phyloP scores from a whole-genome alignment of 805 yeast species.

The Ogataea nakhonphanomensis region DNA sequence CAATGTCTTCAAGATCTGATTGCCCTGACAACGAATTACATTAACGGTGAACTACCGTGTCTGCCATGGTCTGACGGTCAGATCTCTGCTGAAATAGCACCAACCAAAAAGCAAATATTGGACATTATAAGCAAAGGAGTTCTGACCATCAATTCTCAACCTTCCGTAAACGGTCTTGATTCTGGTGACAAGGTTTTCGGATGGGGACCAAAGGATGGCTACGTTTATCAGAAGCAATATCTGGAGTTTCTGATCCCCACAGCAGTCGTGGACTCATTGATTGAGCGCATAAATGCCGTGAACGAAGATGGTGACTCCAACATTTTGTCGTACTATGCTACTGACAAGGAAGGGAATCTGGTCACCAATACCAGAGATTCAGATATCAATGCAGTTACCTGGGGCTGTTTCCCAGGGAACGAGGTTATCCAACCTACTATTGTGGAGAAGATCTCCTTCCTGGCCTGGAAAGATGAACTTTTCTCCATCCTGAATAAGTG shows the following conservation, averaged over 20 bases:
- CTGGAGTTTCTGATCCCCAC: conserved; percentile 80
- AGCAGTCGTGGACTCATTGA: conserved; percentile 33
- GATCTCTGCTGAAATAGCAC: conserved; percentile 67
- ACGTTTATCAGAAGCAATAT: conserved; percentile 92
- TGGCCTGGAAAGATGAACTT: conserved; percentile 98
- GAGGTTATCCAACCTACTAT: conserved; percentile 95
- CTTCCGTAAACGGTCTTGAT: conserved; percentile 76
- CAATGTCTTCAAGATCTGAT: conserved; percentile 54
- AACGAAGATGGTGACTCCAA: conserved; percentile 42
- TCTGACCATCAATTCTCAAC: conserved; percentile 89
- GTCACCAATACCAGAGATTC: conserved; percentile 62
- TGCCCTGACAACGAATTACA: conserved; percentile 60
- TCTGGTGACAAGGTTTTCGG: conserved; percentile 75
- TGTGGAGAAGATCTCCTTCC: conserved; percentile 84
- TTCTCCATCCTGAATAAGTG: conserved; percentile 80
- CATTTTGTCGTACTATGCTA: conserved; percentile 74
- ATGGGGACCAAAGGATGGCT: conserved; percentile 95
- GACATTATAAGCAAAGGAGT: conserved; percentile 65
- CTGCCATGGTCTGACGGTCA: conserved; percentile 97
- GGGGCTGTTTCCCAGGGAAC: conserved; percentile 97
- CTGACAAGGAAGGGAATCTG: conserved; percentile 54
- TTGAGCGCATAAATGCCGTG: conserved; percentile 42
- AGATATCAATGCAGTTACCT: conserved; percentile 91
- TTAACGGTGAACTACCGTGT: conserved; percentile 66
- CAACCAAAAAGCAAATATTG: conserved; percentile 57